phyloP scores from a whole-genome alignment of 1,284 basidiomycete species.

The Gymnopus androsaceus region DNA sequence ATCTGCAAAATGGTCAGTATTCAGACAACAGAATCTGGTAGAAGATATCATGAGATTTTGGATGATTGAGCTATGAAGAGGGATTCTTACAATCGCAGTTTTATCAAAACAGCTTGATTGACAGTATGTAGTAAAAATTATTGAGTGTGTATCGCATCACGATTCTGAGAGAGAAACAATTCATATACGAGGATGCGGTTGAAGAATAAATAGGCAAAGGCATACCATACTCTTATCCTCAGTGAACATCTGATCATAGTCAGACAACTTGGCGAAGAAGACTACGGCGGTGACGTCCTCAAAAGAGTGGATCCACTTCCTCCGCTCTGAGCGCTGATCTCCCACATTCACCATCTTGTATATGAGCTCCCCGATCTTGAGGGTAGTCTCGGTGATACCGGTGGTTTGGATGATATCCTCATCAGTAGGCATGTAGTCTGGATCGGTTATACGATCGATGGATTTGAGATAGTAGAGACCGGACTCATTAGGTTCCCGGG shows the following conservation, averaged over 20 bases:
- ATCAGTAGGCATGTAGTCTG: slow-evolving; percentile 84
- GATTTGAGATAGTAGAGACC: slow-evolving; percentile 80
- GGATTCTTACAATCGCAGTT: too few species aligned
- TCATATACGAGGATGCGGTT: too few species aligned
- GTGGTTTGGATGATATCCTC: slow-evolving; percentile 88
- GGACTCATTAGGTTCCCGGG: slow-evolving; percentile 73
- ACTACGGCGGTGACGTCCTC: slow-evolving; percentile 95
- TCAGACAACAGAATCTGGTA: too few species aligned
- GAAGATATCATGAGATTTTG: too few species aligned
- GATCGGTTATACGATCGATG: slow-evolving; percentile 76
- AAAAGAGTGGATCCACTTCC: slow-evolving; percentile 95
- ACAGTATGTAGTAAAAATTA: too few species aligned
- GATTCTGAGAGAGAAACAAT: too few species aligned
- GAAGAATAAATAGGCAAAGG: too few species aligned
- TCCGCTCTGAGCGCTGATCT: slow-evolving; percentile 91
- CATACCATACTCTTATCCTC: slow-evolving; percentile 3
- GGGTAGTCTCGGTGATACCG: slow-evolving; percentile 89
- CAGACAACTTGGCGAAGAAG: slow-evolving; percentile 91
- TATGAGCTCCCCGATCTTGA: slow-evolving; percentile 73
- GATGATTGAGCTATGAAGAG: too few species aligned
- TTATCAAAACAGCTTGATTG: too few species aligned
- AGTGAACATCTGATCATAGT: slow-evolving; percentile 75
- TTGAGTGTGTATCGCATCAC: too few species aligned
- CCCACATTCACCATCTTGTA: slow-evolving; percentile 95
- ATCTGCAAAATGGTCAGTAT: too few species aligned